Evolutionary conservation across 495 filamentous ascomycete genomes (phyloP).

Genomic region (Hyaloscypha variabilis): DNA sequence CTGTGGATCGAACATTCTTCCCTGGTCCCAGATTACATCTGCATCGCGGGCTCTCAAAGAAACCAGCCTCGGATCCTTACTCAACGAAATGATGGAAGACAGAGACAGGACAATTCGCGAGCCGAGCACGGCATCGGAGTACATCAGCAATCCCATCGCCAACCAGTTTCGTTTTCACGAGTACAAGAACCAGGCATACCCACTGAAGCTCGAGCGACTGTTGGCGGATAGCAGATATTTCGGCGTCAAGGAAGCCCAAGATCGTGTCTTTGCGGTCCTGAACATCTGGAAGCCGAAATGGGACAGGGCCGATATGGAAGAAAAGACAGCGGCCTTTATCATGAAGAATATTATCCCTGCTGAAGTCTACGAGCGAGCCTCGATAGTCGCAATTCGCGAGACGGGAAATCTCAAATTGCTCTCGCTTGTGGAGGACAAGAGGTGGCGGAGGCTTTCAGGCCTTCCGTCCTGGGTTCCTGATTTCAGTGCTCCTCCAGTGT

Average conservation of each 20-base stretch:
- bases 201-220: constrained; percentile 16
- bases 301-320: neutral
- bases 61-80: constrained; percentile 19
- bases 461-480: constrained; percentile 32
- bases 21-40: constrained; percentile 17
- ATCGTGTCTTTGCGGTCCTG: constrained; percentile 26
- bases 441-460: neutral
- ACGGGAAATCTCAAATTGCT: constrained; percentile 23
- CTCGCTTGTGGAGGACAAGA: constrained; percentile 25
- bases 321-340: neutral
- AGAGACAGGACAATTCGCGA: constrained; percentile 13
- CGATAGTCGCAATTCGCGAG: constrained; percentile 25
- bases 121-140: constrained; percentile 8
- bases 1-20: constrained; percentile 9
- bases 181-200: constrained; percentile 9
- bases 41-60: constrained; percentile 18
- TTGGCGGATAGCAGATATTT: constrained; percentile 24
- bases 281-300: constrained; percentile 15
- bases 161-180: constrained; percentile 27
- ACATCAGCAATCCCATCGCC: constrained; percentile 19
- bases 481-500: constrained; percentile 19
- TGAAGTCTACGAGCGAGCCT: constrained; percentile 16
- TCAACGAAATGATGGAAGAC: constrained; percentile 8
- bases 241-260: constrained; percentile 21
- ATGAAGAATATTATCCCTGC: constrained; percentile 10